These are phyloP conservation scores for Linanthus parryae DNA, from an alignment of 148 eudicot species.

Conservation along the genomic window DNA sequence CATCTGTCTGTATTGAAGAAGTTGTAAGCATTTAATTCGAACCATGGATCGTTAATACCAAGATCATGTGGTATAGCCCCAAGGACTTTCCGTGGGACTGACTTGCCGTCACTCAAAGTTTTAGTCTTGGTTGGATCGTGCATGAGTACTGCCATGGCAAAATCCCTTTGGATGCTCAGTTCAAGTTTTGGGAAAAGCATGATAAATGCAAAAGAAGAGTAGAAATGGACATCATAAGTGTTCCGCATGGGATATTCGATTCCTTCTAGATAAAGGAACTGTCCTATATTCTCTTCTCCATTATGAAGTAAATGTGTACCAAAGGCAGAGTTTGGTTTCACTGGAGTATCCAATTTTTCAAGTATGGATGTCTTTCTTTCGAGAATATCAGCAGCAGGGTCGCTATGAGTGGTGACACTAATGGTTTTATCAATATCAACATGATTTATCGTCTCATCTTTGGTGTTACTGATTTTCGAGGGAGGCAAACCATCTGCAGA, in stretches of 20 bases:
- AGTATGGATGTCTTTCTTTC: conserved; percentile 65
- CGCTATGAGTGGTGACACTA: conserved; percentile 24
- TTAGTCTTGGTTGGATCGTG: conserved; percentile 77
- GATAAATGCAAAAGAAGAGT: conserved; percentile 74
- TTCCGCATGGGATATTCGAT: conserved; percentile 92
- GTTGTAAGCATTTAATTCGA: conserved; percentile 78
- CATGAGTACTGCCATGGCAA: conserved; percentile 90
- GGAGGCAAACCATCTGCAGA: conserved; percentile 78
- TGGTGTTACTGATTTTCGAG: conserved; percentile 35
- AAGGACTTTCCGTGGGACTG: conserved; percentile 67
- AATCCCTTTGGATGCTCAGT: conserved; percentile 91
- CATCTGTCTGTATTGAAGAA: conserved; percentile 76
- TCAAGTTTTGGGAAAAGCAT: conserved; percentile 87
- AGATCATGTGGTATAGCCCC: conserved; percentile 99
- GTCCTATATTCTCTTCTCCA: conserved; percentile 89
- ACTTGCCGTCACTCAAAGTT: conserved; percentile 63
- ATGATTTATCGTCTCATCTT: conserved; percentile 37
- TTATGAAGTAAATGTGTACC: conserved; percentile 65
- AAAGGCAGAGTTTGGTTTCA: conserved; percentile 54
- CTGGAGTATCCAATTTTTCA: conserved; percentile 48
- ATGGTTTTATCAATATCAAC: conserved; percentile 24
- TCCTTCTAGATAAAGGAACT: conserved; percentile 86
- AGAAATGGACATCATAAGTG: conserved; percentile 96
- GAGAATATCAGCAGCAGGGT: conserved; percentile 61
- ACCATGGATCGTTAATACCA: conserved; percentile 92